Conservation (phyloP, 768 basidiomycete species). For the Sarcomyxa edulis region DNA sequence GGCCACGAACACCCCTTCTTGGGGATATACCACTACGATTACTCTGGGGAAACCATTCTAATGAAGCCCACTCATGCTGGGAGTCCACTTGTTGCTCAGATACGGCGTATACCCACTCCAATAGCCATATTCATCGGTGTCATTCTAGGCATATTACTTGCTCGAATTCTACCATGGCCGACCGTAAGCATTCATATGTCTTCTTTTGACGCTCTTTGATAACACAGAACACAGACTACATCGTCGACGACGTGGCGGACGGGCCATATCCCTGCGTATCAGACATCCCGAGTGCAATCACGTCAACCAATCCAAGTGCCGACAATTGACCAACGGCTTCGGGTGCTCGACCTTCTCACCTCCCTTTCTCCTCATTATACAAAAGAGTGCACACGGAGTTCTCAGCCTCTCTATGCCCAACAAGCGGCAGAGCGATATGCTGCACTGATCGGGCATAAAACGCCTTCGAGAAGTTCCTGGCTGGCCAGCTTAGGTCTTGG, state of each 20-base stretch:
- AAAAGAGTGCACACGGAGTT: constrained; percentile 79
- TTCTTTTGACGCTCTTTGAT: constrained; percentile 4
- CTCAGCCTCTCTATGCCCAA: constrained; percentile 79
- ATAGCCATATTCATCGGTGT: constrained; percentile 58
- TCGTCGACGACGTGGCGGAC: constrained; percentile 48
- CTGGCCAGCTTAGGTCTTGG: constrained; percentile 44
- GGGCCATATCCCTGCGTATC: constrained; percentile 39
- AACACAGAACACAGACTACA: no score
- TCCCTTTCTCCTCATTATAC: constrained; percentile 91
- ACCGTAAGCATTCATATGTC: constrained; percentile 19
- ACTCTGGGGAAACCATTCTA: no score
- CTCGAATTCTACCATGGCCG: constrained; percentile 44
- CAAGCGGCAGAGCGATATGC: constrained; percentile 86
- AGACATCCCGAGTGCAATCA: constrained; percentile 42
- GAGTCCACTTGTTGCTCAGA: constrained; percentile 12
- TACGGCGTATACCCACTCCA: constrained; percentile 47
- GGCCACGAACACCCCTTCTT: no score
- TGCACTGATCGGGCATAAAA: constrained; percentile 74
- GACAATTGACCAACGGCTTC: constrained; percentile 75
- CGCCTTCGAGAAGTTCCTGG: constrained; percentile 57
- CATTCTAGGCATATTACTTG: constrained; percentile 53
- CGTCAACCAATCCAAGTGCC: constrained; percentile 70
- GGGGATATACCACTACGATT: no score
- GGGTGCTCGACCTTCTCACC: constrained; percentile 83
- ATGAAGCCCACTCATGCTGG: no score